phyloP scores from a whole-genome alignment of 345 rosid species.

The Arabidopsis suecica region DNA sequence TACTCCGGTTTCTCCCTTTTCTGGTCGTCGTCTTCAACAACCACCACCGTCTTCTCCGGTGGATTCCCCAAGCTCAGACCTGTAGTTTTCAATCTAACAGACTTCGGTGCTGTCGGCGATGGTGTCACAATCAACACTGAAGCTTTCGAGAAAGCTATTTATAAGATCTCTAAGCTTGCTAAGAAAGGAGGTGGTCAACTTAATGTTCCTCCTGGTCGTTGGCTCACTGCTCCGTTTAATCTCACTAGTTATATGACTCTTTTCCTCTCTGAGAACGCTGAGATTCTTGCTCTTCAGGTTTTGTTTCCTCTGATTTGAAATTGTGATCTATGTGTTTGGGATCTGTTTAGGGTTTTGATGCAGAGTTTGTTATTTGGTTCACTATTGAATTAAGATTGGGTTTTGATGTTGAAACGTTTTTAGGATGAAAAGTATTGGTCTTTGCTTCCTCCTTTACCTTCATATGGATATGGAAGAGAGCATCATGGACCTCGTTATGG shows the following conservation, averaged over 20 bases:
- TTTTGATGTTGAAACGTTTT: not conserved
- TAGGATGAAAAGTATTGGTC: conserved; percentile 73
- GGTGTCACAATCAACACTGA: conserved; percentile 80
- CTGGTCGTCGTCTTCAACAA: conserved; percentile 37
- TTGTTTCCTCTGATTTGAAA: not conserved
- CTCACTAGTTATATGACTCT: conserved; percentile 94
- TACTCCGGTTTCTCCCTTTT: conserved; percentile 49
- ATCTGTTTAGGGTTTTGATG: not conserved
- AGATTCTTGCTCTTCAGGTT: conserved; percentile 82
- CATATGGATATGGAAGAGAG: conserved; percentile 75
- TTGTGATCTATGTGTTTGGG: not conserved
- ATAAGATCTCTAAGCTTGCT: conserved; percentile 72
- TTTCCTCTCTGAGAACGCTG: conserved; percentile 82
- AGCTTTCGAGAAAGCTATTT: conserved; percentile 84
- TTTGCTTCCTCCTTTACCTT: conserved; percentile 72
- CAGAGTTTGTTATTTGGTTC: not conserved
- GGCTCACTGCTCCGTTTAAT: conserved; percentile 97
- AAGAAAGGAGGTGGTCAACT: conserved; percentile 91
- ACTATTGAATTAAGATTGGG: too few species aligned
- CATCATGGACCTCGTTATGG: conserved; percentile 74
- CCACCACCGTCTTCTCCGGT: conserved; percentile 37
- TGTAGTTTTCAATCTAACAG: conserved; percentile 72
- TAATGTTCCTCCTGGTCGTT: conserved; percentile 86
- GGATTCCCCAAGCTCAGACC: conserved; percentile 57
- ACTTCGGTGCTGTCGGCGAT: conserved; percentile 93